Evolutionary conservation across 1,284 basidiomycete species (phyloP), one percentile per base, ranked within the genome.

Genomic region (Moniliella sp.): DNA sequence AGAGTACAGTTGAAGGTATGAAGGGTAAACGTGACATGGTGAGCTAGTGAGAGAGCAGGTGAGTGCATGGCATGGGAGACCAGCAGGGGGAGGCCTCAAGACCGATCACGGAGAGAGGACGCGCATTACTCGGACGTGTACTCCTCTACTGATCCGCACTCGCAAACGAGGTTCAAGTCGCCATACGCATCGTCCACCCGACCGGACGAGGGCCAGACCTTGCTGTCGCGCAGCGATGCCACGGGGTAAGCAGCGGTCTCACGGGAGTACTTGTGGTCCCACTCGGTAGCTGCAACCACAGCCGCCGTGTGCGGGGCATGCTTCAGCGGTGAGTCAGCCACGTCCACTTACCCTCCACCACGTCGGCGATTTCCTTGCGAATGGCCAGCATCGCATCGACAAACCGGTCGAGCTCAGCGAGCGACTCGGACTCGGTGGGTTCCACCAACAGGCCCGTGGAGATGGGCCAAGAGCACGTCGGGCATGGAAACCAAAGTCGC

Each of bases 341-440:
- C 40, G 28, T 44, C 41, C 65, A 80, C 78, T 75, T 76, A 32
- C 84, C 86, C 10, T 69, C 66, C 28, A 78, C 71, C 48, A 97
- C 71, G 40, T 88, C 81, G 43, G 88, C 76, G 1, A 75, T 81
- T 62, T 97, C 88, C 45, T 74, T 67, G 33, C 84, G 76, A 48
- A 97, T 97, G 43, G 78, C 71, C 45, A 97, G 86, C 76, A 94
- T 84, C 4, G 88, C 86, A 46, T 93, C 80, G 62, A 83, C 82
- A 67, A 93, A 88, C 50, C 78, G 76, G 13, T 55, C 50, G 25
- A 57, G 42, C 39, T 57, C 55, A 15, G 42, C 43, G 10, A 56
- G 37, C 19, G 43, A 45, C 38, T 57, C 55, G 28, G 45, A 48
- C 37, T 57, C 55, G 28, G 52, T 56, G 18, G 55, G 54, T 45